phyloP scores from a whole-genome alignment of 2,329 filamentous ascomycete genomes.

The Malbranchea cinnamomea region DNA sequence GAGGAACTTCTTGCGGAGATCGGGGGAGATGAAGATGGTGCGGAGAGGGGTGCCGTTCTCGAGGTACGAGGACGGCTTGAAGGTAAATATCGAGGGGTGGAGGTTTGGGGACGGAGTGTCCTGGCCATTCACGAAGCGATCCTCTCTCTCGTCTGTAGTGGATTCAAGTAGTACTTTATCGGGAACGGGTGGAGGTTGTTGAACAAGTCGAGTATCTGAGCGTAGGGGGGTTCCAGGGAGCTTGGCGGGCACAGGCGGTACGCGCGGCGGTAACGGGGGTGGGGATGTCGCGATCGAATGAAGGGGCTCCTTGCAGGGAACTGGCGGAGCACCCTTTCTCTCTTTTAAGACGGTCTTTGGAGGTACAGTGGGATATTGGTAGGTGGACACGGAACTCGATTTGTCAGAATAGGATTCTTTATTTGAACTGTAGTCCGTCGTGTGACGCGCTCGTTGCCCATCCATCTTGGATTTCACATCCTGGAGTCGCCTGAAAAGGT shows the following conservation, averaged over 20 bases:
- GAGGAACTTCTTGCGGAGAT: conserved; percentile 61
- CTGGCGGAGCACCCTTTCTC: conserved; percentile 12
- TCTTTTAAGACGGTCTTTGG: conserved; percentile 18
- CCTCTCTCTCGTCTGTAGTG: too few relatives aligned
- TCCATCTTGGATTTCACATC: conserved; percentile 32
- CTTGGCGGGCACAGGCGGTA: conserved; percentile 30
- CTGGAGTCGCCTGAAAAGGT: conserved; percentile 38
- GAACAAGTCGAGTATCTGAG: neutral
- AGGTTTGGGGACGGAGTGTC: conserved; percentile 16
- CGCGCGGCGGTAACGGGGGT: conserved; percentile 17
- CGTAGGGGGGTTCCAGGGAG: conserved; percentile 16
- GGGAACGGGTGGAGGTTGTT: conserved; percentile 11
- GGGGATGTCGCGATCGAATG: conserved; percentile 3
- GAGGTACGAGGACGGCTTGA: conserved; percentile 71
- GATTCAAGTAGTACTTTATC: conserved; percentile 13
- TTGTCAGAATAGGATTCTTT: neutral
- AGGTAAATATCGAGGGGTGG: conserved; percentile 49
- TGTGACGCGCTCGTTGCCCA: neutral
- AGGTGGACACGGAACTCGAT: too few relatives aligned
- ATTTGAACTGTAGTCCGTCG: neutral
- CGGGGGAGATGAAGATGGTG: conserved; percentile 69
- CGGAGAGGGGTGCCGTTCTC: conserved; percentile 80
- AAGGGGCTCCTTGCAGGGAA: conserved; percentile 17
- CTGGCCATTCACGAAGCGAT: too few relatives aligned
- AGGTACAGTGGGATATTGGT: conserved; percentile 31